Evolutionary conservation across 129 eudicot species (phyloP).

Genomic region (Pulicaria dysenterica): DNA sequence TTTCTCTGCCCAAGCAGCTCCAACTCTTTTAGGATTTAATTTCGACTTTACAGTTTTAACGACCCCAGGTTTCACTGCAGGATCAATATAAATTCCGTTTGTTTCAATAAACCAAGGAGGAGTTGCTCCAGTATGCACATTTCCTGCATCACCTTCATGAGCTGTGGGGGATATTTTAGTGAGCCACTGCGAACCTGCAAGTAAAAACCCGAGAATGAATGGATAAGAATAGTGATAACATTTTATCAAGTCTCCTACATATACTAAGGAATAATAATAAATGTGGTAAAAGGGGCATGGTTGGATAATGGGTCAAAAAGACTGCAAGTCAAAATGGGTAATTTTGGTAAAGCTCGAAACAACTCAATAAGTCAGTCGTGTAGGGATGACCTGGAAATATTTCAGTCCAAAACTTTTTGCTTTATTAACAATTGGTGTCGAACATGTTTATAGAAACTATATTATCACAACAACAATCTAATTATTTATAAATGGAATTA

Average conservation of each 20-base stretch:
- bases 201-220: constrained; percentile 2
- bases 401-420: background rate
- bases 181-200: constrained; percentile 55
- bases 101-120: constrained; percentile 81
- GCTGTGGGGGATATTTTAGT: constrained; percentile 46
- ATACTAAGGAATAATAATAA: background rate
- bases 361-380: background rate
- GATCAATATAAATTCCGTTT: constrained; percentile 32
- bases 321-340: background rate
- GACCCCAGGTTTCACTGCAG: constrained; percentile 9
- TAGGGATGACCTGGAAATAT: background rate
- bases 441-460: background rate
- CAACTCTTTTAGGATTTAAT: constrained; percentile 87
- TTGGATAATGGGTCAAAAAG: background rate
- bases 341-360: background rate
- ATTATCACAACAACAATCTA: background rate
- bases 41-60: constrained; percentile 49
- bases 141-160: constrained; percentile 47
- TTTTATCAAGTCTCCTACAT: constrained; percentile 8
- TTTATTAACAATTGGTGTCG: background rate
- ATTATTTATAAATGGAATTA: background rate
- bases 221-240: background rate
- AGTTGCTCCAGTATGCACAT: constrained; percentile 91
- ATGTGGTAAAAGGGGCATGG: background rate
- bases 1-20: constrained; percentile 99